Evolutionary conservation across 768 basidiomycete species (phyloP), one percentile per base, ranked within the genome.

Genomic region (Mycena olivaceomarginata): DNA sequence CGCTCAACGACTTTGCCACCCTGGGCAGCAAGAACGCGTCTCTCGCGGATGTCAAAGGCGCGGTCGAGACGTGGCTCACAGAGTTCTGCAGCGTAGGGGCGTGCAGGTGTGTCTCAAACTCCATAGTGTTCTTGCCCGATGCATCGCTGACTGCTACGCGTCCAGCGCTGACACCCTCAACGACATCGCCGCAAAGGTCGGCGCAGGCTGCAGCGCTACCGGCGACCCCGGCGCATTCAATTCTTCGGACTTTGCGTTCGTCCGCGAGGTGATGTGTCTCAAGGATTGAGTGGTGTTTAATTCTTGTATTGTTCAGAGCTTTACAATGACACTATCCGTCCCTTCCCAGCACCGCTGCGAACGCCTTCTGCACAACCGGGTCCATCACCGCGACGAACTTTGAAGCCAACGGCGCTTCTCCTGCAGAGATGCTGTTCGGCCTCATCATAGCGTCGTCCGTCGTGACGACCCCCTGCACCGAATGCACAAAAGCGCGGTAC

Each of bases 281-380:
- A 67, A 67, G 22, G 66, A 67, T 48, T 67, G 18, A 51, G 66
- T 37, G 16, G 31, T 3, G 31, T 31, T 31, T 31, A 3, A 31
- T 31, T 31, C 31, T 31, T 4, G 31, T 31, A 31, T 31, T 31
- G 31, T 31, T 67, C 3, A 12, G 31, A 9, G 31, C 37, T 31
- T 18, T 67, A 12, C 39, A 18, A 11, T 22, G 51, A 18, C 48
- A 37, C 37, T 16, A 5, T 16, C 31, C 18, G 39, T 13, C 37
- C 12, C 10, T 40, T 53, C 48, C 48, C 48, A 67, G 66, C 48
- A 67, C 25, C 31, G 20, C 16, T 20, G 16, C 46, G 25, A 67
- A 67, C 48, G 53, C 66, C 13, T 67, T 67, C 66, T 67, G 66
- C 66, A 53, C 66, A 51, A 31, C 18, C 48, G 66, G 53, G 66